Percentiles rank a stretch among this genome's conserved stretches.
Conservation (phyloP, 2,329 filamentous ascomycete genomes). For the Fusarium floridanum region DNA sequence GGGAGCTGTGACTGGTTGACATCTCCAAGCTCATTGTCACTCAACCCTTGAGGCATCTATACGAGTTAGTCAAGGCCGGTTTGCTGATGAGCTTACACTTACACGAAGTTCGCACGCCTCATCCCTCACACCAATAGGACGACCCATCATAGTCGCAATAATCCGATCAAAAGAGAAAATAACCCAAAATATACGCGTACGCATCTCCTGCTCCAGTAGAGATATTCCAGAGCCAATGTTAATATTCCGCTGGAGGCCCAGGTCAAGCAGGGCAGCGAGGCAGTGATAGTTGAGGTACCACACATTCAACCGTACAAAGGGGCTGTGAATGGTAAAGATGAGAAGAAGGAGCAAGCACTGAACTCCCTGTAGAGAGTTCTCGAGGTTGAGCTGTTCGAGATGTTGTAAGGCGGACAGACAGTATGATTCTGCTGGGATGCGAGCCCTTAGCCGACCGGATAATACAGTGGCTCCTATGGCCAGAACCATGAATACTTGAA, state of each 20-base stretch:
- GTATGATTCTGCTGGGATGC: conserved; percentile 62
- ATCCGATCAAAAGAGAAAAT: conserved; percentile 65
- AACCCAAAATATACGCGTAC: conserved; percentile 68
- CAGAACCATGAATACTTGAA: conserved; percentile 67
- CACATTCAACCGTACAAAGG: conserved; percentile 61
- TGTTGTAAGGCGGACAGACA: conserved; percentile 61
- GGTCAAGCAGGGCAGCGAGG: conserved; percentile 62
- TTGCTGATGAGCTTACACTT: background rate
- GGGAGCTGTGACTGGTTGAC: background rate
- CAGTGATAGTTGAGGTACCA: conserved; percentile 70
- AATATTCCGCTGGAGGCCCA: conserved; percentile 65
- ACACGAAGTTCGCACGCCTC: conserved; percentile 67
- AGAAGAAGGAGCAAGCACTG: conserved; percentile 62
- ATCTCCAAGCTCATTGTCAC: conserved; percentile 34
- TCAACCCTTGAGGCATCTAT: conserved; percentile 48
- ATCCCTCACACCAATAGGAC: conserved; percentile 66
- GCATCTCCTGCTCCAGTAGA: conserved; percentile 64
- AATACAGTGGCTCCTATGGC: conserved; percentile 62
- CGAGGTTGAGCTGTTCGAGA: conserved; percentile 60
- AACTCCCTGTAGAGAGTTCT: conserved; percentile 62
- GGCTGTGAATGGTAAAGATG: conserved; percentile 65
- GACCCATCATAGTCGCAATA: conserved; percentile 67
- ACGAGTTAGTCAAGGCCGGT: conserved; percentile 16
- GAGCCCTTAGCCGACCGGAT: conserved; percentile 57
- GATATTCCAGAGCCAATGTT: conserved; percentile 58